Evolutionary conservation across 495 filamentous ascomycete species (phyloP), one percentile per base, ranked within the genome.

Genomic region (Hyaloscypha bicolor): DNA sequence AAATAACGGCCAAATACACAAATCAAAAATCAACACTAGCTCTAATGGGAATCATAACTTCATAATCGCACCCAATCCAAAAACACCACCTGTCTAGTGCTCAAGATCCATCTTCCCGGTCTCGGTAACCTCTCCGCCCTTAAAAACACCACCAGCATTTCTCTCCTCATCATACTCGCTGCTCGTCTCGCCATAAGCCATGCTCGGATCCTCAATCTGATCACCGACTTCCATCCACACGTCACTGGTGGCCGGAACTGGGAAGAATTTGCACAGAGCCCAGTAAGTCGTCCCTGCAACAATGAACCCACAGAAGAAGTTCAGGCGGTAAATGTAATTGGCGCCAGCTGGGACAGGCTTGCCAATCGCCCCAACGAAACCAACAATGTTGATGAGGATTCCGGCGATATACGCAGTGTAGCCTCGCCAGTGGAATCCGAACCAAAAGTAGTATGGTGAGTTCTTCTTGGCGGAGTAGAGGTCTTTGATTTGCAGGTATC

Each of bases 311-410:
- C 85, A 84, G 76, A 97, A 94, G 79, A 93, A 97, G 74, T 96
- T 97, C 66, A 97, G 71, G 73, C 91, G 90, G 81, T 96, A 97
- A 65, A 97, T 88, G 74, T 96, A 96, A 12, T 86, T 86, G 1
- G 94, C 94, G 6, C 91, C 93, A 29, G 89, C 82, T 0, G 95
- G 93, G 1, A 88, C 81, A 5, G 78, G 77, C 5, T 71, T 77
- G 2, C 92, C 92, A 29, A 97, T 87, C 0, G 91, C 93, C 1
- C 93, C 93, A 1, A 86, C 93, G 68, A 97, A 97, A 0, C 94
- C 94, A 29, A 97, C 92, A 53, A 97, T 90, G 74, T 97, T 97
- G 86, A 96, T 88, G 2, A 97, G 75, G 71, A 97, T 95, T 2
- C 94, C 94, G 9, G 85, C 80, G 61, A 97, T 84, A 75, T 97